These are phyloP conservation scores for Geotrichum candidum DNA, from an alignment of 1,139 yeast genomes.

Conservation along the genomic window DNA sequence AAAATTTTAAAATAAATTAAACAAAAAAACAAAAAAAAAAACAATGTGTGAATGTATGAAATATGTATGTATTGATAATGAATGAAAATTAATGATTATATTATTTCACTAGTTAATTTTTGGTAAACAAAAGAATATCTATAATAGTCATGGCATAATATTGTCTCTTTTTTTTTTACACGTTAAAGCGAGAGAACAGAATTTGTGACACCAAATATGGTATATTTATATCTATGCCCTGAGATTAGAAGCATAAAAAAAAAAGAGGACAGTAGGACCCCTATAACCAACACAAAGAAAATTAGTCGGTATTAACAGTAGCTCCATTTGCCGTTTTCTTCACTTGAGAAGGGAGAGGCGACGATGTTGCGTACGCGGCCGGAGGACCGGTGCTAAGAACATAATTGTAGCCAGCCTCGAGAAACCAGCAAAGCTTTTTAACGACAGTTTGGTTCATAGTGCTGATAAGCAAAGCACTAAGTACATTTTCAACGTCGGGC, in stretches of 20 bases:
- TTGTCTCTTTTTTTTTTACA: too few species aligned
- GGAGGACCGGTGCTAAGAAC: background rate
- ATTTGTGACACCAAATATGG: too few species aligned
- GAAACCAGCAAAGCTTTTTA: slow-evolving; percentile 31
- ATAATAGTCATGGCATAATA: too few species aligned
- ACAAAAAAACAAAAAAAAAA: background rate
- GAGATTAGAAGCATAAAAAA: background rate
- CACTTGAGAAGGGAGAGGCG: too few species aligned
- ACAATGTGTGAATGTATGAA: too few species aligned
- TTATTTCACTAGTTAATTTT: too few species aligned
- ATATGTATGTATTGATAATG: too few species aligned
- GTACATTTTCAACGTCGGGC: slow-evolving; percentile 35
- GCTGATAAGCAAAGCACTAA: slow-evolving; percentile 35
- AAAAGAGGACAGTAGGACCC: background rate
- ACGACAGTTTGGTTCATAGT: slow-evolving; percentile 37
- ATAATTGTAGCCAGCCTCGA: slow-evolving; percentile 27
- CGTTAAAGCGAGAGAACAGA: too few species aligned
- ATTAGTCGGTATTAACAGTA: background rate
- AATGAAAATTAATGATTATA: too few species aligned
- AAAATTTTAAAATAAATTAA: background rate
- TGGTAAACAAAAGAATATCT: too few species aligned
- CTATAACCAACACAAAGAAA: background rate
- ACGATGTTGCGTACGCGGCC: background rate
- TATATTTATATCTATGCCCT: too few species aligned
- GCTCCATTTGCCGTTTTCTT: background rate